A percentile compares a stretch with the other conserved stretches of the same genome.
Evolutionary conservation across 2,329 filamentous ascomycete species (phyloP).

Genomic region (Fusarium sp.): DNA sequence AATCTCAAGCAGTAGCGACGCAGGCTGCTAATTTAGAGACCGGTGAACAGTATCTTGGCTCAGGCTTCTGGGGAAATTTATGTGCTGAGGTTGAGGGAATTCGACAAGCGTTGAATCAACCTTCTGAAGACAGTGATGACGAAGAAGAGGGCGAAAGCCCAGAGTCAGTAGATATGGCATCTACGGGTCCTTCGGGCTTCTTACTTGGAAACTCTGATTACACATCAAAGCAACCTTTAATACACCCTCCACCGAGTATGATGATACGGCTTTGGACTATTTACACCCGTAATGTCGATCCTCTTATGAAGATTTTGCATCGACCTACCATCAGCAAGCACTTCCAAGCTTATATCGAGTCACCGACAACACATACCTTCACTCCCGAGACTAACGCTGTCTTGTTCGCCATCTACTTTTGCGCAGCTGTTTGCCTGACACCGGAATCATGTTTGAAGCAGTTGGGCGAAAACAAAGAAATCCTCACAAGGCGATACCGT

Average conservation of each 20-base stretch:
- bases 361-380: slow-evolving; percentile 27
- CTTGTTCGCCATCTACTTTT: slow-evolving; percentile 59
- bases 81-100: slow-evolving; percentile 59
- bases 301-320: slow-evolving; percentile 59
- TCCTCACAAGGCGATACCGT: slow-evolving; percentile 49
- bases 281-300: slow-evolving; percentile 57
- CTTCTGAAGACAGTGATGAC: slow-evolving; percentile 55
- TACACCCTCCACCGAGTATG: slow-evolving; percentile 54
- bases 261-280: slow-evolving; percentile 52
- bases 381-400: slow-evolving; percentile 50
- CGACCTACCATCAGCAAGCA: slow-evolving; percentile 52
- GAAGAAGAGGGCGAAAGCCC: slow-evolving; percentile 51
- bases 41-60: slow-evolving; percentile 53
- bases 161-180: slow-evolving; percentile 43
- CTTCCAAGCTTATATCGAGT: slow-evolving; percentile 45
- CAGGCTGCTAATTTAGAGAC: slow-evolving; percentile 38
- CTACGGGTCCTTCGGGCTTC: slow-evolving; percentile 45
- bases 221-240: slow-evolving; percentile 29
- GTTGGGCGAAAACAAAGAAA: slow-evolving; percentile 51
- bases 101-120: slow-evolving; percentile 57
- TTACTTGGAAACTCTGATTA: slow-evolving; percentile 45
- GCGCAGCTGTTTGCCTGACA: slow-evolving; percentile 51
- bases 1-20: slow-evolving; percentile 18
- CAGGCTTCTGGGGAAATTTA: slow-evolving; percentile 59
- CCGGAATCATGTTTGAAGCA: slow-evolving; percentile 47